Evolutionary conservation across 2,329 filamentous ascomycete species (phyloP).

Genomic region (Stromatinia cepivora): DNA sequence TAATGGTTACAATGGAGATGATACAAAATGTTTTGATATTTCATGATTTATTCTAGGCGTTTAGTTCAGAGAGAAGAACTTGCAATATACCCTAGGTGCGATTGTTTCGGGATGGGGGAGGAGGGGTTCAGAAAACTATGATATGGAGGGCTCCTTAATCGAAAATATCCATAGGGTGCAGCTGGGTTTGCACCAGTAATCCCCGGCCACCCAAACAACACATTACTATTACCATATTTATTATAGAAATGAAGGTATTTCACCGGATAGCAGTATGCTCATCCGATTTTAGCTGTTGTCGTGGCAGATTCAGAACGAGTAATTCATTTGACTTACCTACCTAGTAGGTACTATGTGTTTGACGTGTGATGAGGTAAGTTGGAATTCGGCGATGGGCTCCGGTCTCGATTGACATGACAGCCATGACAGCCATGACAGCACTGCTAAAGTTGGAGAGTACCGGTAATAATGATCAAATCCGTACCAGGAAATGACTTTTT

Average conservation of each 20-base stretch:
- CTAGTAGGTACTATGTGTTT: neutral
- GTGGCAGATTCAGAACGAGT: constrained; percentile 18
- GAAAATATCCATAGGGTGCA: constrained; percentile 9
- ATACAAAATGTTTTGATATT: constrained; percentile 19
- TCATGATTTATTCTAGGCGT: constrained; percentile 19
- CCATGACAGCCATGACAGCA: neutral
- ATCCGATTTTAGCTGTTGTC: constrained; percentile 16
- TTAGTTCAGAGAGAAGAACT: constrained; percentile 10
- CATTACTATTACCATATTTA: constrained; percentile 11
- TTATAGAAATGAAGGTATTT: neutral
- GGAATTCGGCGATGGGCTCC: constrained; percentile 2
- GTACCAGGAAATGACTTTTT: neutral
- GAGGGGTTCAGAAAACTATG: neutral
- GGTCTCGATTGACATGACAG: constrained; percentile 8
- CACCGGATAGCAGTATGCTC: neutral
- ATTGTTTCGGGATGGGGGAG: constrained; percentile 1
- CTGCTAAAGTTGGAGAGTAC: neutral
- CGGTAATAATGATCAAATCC: neutral
- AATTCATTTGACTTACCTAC: neutral
- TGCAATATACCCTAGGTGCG: constrained; percentile 22
- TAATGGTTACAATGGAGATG: constrained; percentile 11
- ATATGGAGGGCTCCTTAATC: neutral
- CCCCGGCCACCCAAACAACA: constrained; percentile 2
- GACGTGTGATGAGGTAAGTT: constrained; percentile 17
- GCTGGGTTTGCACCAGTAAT: neutral